phyloP scores from a whole-genome alignment of 345 rosid species.

The Arabis hirsuta region DNA sequence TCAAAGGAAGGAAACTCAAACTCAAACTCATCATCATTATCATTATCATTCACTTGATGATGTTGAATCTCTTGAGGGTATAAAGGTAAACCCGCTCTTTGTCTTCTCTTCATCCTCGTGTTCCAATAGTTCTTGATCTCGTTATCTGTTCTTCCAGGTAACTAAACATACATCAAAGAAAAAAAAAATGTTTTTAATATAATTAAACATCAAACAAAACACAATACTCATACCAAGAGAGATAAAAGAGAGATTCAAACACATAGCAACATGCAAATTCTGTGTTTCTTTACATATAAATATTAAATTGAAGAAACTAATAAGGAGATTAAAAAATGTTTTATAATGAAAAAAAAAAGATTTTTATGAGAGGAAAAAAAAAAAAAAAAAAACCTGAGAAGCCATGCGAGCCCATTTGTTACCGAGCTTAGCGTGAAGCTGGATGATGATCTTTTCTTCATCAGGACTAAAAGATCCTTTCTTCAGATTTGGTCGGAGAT shows the following conservation, averaged over 20 bases:
- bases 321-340: not conserved
- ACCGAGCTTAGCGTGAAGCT: constrained; percentile 78
- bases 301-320: constrained; percentile 21
- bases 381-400: constrained; percentile 57
- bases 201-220: constrained; percentile 5
- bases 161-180: constrained; percentile 40
- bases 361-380: not conserved
- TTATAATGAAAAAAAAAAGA: not conserved
- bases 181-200: too few species aligned
- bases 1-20: constrained; percentile 39
- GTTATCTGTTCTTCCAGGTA: constrained; percentile 89
- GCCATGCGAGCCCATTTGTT: constrained; percentile 99
- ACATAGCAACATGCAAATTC: constrained; percentile 26
- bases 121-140: constrained; percentile 96
- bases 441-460: constrained; percentile 74
- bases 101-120: constrained; percentile 76
- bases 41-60: constrained; percentile 20
- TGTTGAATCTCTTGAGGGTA: constrained; percentile 59
- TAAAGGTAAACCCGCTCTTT: constrained; percentile 71
- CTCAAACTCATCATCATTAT: constrained; percentile 41
- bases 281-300: constrained; percentile 13
- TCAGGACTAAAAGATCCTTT: constrained; percentile 71
- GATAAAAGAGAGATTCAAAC: constrained; percentile 17
- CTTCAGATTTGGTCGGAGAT: constrained; percentile 83
- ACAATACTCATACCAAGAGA: constrained; percentile 12